Base-by-base conservation (phyloP, 257 asterid species). In the Nicotiana sylvestris region DNA sequence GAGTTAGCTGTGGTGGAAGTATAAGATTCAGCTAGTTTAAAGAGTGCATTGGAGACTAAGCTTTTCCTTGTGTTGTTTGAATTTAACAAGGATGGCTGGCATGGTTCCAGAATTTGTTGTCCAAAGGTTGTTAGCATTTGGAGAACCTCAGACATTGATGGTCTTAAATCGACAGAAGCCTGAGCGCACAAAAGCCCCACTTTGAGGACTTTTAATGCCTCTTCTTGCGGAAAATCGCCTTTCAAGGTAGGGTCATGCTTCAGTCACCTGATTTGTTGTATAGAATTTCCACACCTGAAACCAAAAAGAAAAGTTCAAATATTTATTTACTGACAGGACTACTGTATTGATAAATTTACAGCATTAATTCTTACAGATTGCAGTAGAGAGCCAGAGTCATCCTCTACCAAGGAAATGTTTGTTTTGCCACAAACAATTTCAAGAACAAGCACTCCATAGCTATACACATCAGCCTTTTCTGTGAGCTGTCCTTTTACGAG, bases 391-490 rank as follows among this genome's bases (percentile, higher is more conserved):
- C 81, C 70, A 55, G 74, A n/a, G 49, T 82, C 74, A 27, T 82
- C 64, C 12, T 70, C 81, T 37, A 13, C 78, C 58, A 56, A 82
- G 33, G 81, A 51, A 57, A 30, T 57, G 35, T 82, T 57, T 60
- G 25, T 82, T 58, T 67, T 82, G 11, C 84, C 81, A 70, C 69
- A 68, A 55, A 70, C 32, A 37, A 58, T 69, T 85, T 96, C 98
- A 81, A 96, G 96, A 88, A 96, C 95, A 85, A 96, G 77, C 76
- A 96, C 97, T 0, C 99, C 99, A 2, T 77, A 96, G 51, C 98
- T 96, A 53, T 92, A 96, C 13, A 94, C 93, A 43, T 96, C 98
- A 0, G 98, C 99, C 87, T 94, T 94, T 90, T 96, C 99, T 2
- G 99, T 96, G 17, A 96, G 91, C 77, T 96, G 98, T 66, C 99